phyloP scores from a whole-genome alignment of 306 rosid genomes.

The Crotalaria pallida region DNA sequence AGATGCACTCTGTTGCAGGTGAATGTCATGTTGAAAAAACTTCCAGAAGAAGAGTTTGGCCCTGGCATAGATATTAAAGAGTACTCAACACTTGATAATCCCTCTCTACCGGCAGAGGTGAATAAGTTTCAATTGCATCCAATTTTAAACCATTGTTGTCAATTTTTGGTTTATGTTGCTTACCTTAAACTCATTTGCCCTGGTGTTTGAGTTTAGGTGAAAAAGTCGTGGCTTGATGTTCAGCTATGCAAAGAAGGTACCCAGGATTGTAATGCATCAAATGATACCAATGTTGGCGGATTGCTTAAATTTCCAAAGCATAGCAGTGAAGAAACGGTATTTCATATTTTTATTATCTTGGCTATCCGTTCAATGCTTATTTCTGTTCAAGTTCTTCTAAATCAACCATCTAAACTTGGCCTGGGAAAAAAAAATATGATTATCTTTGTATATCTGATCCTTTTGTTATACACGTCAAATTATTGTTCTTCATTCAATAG shows the following conservation, averaged over 20 bases:
- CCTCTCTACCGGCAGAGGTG: slow-evolving; percentile 70
- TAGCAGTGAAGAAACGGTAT: slow-evolving; percentile 84
- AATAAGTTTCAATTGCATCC: slow-evolving; percentile 3
- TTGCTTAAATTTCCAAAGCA: slow-evolving; percentile 67
- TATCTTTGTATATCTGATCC: neutral
- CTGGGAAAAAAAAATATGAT: neutral
- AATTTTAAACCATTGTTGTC: neutral
- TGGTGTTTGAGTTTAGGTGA: slow-evolving; percentile 52
- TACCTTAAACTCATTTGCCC: neutral
- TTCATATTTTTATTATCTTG: neutral
- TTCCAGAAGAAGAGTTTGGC: too few species aligned
- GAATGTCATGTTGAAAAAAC: slow-evolving; percentile 67
- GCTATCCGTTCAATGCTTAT: neutral
- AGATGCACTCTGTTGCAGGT: slow-evolving; percentile 46
- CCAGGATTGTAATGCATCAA: slow-evolving; percentile 48
- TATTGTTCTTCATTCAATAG: neutral
- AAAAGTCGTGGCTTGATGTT: slow-evolving; percentile 83
- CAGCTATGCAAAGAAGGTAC: slow-evolving; percentile 75
- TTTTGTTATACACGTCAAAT: neutral
- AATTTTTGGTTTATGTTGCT: neutral
- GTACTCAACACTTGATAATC: slow-evolving; percentile 79
- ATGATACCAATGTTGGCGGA: slow-evolving; percentile 44
- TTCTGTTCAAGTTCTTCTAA: neutral
- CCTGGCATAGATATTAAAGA: too few species aligned
- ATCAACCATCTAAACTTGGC: too few species aligned